Conservation (phyloP, 2,329 filamentous ascomycete genomes). For the Colletotrichum euphorbiae region DNA sequence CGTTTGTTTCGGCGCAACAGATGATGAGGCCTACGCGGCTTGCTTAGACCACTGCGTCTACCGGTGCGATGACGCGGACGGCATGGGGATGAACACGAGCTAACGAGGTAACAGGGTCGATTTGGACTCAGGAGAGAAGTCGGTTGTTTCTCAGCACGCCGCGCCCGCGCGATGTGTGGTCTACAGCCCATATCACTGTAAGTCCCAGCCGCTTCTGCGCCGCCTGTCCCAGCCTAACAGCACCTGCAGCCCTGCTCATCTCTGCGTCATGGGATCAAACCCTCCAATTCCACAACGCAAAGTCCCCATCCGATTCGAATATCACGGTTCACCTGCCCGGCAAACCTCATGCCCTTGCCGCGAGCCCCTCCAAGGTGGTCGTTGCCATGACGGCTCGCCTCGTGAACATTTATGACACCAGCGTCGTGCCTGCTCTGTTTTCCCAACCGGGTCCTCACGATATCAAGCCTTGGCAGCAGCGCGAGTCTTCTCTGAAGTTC, state of each 20-base stretch:
- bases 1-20: slow-evolving; percentile 87
- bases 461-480: slow-evolving; percentile 87
- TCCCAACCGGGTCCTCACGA: slow-evolving; percentile 60
- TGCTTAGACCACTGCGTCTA: slow-evolving; percentile 90
- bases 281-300: slow-evolving; percentile 82
- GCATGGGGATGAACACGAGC: neutral
- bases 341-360: slow-evolving; percentile 89
- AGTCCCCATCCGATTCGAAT: slow-evolving; percentile 62
- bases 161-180: slow-evolving; percentile 85
- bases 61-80: slow-evolving; percentile 60
- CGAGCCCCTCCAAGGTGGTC: slow-evolving; percentile 83
- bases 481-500: slow-evolving; percentile 95
- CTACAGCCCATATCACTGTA: slow-evolving; percentile 80
- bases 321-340: slow-evolving; percentile 78
- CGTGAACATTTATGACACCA: slow-evolving; percentile 94
- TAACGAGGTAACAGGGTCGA: slow-evolving; percentile 63
- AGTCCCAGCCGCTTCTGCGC: slow-evolving; percentile 43
- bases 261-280: slow-evolving; percentile 95
- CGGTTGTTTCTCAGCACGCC: slow-evolving; percentile 80
- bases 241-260: slow-evolving; percentile 73
- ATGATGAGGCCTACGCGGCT: slow-evolving; percentile 86
- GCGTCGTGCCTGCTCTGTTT: slow-evolving; percentile 69
- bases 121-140: slow-evolving; percentile 77
- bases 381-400: slow-evolving; percentile 95
- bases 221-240: slow-evolving; percentile 8